Base-by-base conservation (phyloP, 2,329 filamentous ascomycete genomes). In the Ustulina deusta region DNA sequence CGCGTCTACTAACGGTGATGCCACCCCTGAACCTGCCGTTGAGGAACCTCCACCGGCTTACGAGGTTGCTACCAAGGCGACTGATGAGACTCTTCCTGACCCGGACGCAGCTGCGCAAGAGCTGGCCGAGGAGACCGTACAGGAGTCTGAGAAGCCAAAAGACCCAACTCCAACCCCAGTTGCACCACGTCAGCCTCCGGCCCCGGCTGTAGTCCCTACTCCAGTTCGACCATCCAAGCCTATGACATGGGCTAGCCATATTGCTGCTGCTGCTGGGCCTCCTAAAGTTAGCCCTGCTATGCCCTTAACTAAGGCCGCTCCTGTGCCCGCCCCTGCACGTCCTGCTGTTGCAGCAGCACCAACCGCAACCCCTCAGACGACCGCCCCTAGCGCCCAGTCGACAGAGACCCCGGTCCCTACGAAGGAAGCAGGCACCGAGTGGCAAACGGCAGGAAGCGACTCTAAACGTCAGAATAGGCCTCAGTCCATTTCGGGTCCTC, bases 361-460 rank as follows among this genome's bases (percentile, higher is more conserved):
- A 15, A 63, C 71, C 80, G 79, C 82, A 56, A 79, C 85, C 61
- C 62, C 81, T 17, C 76, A 83, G 34, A 11, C 60, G 38, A 71
- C 82, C 70, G 83, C 92, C 63, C 85, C 85, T 25, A 66, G 79
- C 22, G 68, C 79, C 54, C 74, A 76, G 65, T 38, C 65, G 15
- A n/a, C 70, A n/a, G 59, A 71, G n/a, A 40, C 81, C 48, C 79
- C 68, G 3, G 64, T 78, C n/a, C 67, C 75, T n/a, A 34, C 73
- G 32, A 89, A 86, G 85, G 87, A 91, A 69, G 78, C 83, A 46
- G 83, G 84, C 67, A 82, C 86, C 67, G 93, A 93, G 77, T 99
- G 96, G 96, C 95, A 97, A 81, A 95, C 92, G 56, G 95, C 93
- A 63, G 91, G 91, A 65, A 87, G 89, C 63, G 92, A 97, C 80